These are phyloP conservation scores for Immersiporthe knoxdaviesiana DNA, from an alignment of 2,329 filamentous ascomycete species.

Conservation along the genomic window DNA sequence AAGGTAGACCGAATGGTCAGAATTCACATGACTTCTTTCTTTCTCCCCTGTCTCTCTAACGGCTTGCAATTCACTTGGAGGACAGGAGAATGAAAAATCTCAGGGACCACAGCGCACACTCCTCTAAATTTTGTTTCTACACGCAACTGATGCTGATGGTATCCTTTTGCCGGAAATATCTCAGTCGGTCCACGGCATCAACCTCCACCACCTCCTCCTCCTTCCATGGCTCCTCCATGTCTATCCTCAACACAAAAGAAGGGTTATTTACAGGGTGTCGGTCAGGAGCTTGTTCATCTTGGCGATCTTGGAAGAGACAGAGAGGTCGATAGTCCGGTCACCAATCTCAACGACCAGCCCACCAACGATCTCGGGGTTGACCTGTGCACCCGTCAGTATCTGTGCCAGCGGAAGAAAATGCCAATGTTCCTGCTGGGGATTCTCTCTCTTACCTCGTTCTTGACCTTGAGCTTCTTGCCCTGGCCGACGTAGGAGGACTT, in stretches of 20 bases:
- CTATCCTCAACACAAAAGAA: slow-evolving; percentile 19
- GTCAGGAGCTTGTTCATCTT: slow-evolving; percentile 99
- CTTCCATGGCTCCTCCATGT: background rate
- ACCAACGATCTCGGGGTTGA: slow-evolving; percentile 93
- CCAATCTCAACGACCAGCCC: slow-evolving; percentile 95
- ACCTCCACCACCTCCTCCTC: background rate
- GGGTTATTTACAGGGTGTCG: slow-evolving; percentile 80
- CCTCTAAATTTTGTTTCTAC: slow-evolving; percentile 14
- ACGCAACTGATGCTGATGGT: slow-evolving; percentile 25
- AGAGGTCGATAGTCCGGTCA: slow-evolving; percentile 97
- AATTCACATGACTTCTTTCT: background rate
- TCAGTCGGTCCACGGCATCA: slow-evolving; percentile 12
- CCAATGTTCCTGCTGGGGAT: background rate
- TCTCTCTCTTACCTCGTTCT: slow-evolving; percentile 68
- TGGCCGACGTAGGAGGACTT: slow-evolving; percentile 88
- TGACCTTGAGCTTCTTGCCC: slow-evolving; percentile 97
- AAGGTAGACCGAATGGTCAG: slow-evolving; percentile 18
- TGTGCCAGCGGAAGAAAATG: slow-evolving; percentile 21
- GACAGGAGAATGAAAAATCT: background rate
- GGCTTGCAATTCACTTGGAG: background rate
- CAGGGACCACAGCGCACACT: slow-evolving; percentile 11
- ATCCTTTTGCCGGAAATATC: slow-evolving; percentile 13
- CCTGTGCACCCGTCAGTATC: slow-evolving; percentile 51
- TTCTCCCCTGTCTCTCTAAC: no score
- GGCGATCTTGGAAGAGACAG: slow-evolving; percentile 89